A percentile compares a stretch with the other conserved stretches of the same genome.
Conservation (phyloP, 768 basidiomycete species). For the Termitomyces sp. region DNA sequence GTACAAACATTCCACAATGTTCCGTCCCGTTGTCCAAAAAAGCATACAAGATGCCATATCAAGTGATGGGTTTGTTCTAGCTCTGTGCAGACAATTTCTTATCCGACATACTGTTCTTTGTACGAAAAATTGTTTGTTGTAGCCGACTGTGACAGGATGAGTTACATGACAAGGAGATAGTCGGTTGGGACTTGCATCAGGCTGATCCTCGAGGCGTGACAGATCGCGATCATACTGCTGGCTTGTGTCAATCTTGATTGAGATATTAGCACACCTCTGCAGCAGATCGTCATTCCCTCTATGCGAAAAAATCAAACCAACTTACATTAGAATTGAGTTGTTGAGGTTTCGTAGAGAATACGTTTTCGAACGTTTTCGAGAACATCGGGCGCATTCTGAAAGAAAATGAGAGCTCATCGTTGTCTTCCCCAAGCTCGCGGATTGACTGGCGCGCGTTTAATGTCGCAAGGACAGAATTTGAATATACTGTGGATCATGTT, state of each 20-base stretch:
- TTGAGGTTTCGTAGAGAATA: slow-evolving; percentile 17
- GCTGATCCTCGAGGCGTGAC: slow-evolving; percentile 13
- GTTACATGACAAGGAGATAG: neutral
- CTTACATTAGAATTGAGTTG: slow-evolving; percentile 28
- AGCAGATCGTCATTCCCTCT: slow-evolving; percentile 2
- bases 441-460: slow-evolving; percentile 44
- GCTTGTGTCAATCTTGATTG: slow-evolving; percentile 62
- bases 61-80: neutral
- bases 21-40: slow-evolving; percentile 6
- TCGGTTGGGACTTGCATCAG: slow-evolving; percentile 10
- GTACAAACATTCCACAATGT: slow-evolving; percentile 10
- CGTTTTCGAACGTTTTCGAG: slow-evolving; percentile 16
- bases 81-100: neutral
- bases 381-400: slow-evolving; percentile 30
- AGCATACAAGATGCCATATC: neutral
- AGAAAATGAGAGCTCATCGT: slow-evolving; percentile 42
- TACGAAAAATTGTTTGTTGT: slow-evolving; percentile 13
- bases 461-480: slow-evolving; percentile 50
- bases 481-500: slow-evolving; percentile 34
- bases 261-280: slow-evolving; percentile 46
- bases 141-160: slow-evolving; percentile 10
- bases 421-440: slow-evolving; percentile 38
- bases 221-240: slow-evolving; percentile 43
- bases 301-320: neutral
- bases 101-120: slow-evolving; percentile 9